phyloP scores from a whole-genome alignment of 208 protist genomes.

The Acanthamoeba royreba region DNA sequence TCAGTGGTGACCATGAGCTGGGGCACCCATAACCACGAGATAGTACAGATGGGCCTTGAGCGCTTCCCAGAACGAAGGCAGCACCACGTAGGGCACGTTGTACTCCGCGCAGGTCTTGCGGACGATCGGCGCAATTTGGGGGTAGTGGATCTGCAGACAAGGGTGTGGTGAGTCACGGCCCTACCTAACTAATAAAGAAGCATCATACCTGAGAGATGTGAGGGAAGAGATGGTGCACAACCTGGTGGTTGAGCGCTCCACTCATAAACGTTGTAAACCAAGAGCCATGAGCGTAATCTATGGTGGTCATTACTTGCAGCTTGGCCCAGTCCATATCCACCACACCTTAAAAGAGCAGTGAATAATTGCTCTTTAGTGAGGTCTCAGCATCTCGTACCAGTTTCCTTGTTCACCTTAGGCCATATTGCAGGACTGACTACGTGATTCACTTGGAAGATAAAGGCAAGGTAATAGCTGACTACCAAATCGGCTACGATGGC shows the following conservation, averaged over 20 bases:
- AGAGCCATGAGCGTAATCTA: constrained; percentile 71
- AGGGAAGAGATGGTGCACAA: constrained; percentile 67
- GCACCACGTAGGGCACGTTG: constrained; percentile 59
- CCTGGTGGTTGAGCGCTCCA: constrained; percentile 74
- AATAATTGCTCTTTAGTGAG: neutral
- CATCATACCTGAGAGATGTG: constrained; percentile 34
- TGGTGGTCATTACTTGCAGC: constrained; percentile 65
- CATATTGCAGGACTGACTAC: constrained; percentile 58
- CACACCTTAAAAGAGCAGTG: neutral
- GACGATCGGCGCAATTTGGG: constrained; percentile 68
- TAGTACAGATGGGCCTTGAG: constrained; percentile 27
- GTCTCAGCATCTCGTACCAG: neutral
- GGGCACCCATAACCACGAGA: neutral
- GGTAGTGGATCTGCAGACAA: constrained; percentile 71
- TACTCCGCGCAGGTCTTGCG: constrained; percentile 62
- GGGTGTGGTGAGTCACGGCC: too few relatives aligned
- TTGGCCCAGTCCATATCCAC: constrained; percentile 72
- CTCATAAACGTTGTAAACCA: constrained; percentile 63
- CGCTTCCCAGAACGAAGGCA: neutral
- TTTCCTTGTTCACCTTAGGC: constrained; percentile 46
- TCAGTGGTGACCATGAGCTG: neutral
- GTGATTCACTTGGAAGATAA: constrained; percentile 76
- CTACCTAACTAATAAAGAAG: too few relatives aligned
- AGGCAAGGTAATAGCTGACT: constrained; percentile 64
- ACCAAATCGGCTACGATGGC: constrained; percentile 54